Base-by-base conservation (phyloP, 2,329 filamentous ascomycete species). In the Cladorrhinum sp. region DNA sequence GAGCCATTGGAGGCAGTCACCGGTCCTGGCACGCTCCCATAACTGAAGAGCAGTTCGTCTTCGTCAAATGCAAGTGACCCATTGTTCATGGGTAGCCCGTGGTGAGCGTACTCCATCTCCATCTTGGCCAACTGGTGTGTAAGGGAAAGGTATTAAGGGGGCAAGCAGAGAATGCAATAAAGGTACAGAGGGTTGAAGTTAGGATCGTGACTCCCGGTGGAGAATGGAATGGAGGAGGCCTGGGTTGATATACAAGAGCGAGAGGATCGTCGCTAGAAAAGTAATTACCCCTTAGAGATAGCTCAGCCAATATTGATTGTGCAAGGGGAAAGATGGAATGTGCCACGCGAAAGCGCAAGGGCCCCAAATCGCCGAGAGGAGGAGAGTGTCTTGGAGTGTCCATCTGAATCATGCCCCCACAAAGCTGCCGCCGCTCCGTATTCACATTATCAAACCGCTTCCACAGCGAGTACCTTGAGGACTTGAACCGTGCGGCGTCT, bases 21-120 rank as follows among this genome's bases (percentile, higher is more conserved):
- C 2, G 68, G 33, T 53, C 58, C 49, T 65, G 62, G 28, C 72
- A 69, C 51, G 60, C 57, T 21, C 5, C 42, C 42, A 46, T 46
- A 20, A 21, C 54, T 21, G 24, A 57, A 57, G 57, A 71, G 70
- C 7, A 57, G 42, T 12, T 67, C 66, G 18, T 69, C 67, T 51
- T 68, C 66, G n/a, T 55, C 61, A 60, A 70, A 66, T 59, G 75
- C 73, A 71, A 80, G 72, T 24, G 68, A 62, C 23, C 65, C n/a
- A 46, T 60, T 53, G 53, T 42, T 62, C 61, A 64, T 49, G 20
- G 66, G 55, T 48, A 62, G 52, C 55, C 60, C 63, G 52, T 48
- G 21, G n/a, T 46, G 54, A 36, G 33, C 4, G 14, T 58, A 53
- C 9, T 58, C 62, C 65, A 69, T 68, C 42, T 60, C 62, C 65